Evolutionary conservation across 768 basidiomycete genomes (phyloP), one percentile per base, ranked within the genome.

Genomic region (Pleurotus tuoliensis): DNA sequence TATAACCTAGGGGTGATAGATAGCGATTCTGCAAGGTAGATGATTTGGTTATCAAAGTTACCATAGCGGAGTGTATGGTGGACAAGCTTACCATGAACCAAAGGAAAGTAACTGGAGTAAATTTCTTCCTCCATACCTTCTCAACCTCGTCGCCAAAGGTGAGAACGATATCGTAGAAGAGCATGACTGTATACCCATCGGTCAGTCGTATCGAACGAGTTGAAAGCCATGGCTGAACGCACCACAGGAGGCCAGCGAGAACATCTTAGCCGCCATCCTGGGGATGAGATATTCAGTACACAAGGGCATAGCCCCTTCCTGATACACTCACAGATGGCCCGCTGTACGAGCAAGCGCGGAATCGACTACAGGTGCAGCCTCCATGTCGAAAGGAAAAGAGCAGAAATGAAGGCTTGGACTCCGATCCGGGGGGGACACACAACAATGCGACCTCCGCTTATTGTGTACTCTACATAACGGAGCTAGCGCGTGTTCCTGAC

Each of bases 221-320:
- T 4, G 16, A 37, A 3, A 30, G 18, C 8, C 16, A 16, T 3
- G 13, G 24, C 11, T 40, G 47, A 9, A 25, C 69, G 18, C 37
- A 74, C 72, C 71, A 61, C 71, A 73, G 15, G 73, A 64, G 6
- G 73, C 71, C 11, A 75, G 59, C 1, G 72, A 73, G 57, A 69
- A 73, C 66, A 73, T 68, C 57, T 73, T 72, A 1, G 69, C 67
- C 8, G 66, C 70, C 66, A 69, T 65, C 38, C 73, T 74, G 47
- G 3, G n/a, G 22, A 18, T 44, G 20, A 16, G 18, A 8, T 30
- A 34, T 3, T 34, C 2, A 34, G 30, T 34, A 3, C 11, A 9
- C 30, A 9, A 34, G 9, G 8, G 9, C 11, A 9, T 9, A 11
- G 11, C 30, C 3, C 30, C 9, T 9, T 30, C 2, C 30, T 8